Evolutionary conservation across 2,329 filamentous ascomycete genomes (phyloP).

Genomic region (Trichoderma asperellum): DNA sequence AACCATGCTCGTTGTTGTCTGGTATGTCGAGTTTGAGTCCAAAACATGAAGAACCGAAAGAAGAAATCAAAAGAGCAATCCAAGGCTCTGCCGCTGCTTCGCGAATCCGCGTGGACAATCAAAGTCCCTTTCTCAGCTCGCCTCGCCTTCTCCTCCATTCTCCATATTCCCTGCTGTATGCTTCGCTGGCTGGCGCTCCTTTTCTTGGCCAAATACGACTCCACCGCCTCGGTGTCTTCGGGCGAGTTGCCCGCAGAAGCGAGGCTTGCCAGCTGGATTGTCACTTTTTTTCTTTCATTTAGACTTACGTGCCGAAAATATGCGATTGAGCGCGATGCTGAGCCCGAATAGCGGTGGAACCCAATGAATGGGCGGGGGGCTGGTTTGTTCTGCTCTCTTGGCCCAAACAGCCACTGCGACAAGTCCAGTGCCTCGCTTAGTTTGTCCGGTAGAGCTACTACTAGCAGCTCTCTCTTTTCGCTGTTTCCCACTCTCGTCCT

Average conservation of each 20-base stretch:
- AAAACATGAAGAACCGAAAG: not conserved
- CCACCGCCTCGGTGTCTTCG: slow-evolving; percentile 8
- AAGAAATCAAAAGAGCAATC: not conserved
- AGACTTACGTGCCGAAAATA: slow-evolving; percentile 3
- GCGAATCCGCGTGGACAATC: not conserved
- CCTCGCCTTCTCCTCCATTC: not conserved
- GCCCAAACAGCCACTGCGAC: slow-evolving; percentile 5
- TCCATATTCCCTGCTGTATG: not conserved
- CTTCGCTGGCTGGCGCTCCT: not conserved
- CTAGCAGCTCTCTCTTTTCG: not conserved
- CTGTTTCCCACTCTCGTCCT: not conserved
- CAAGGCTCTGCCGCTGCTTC: not conserved
- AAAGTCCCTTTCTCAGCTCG: not conserved
- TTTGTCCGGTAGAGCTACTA: too few species aligned
- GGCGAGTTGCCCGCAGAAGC: not conserved
- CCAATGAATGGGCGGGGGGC: slow-evolving; percentile 7
- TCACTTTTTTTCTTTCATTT: not conserved
- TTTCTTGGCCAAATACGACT: not conserved
- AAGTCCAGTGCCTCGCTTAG: not conserved
- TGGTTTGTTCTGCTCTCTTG: not conserved
- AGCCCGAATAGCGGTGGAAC: slow-evolving; percentile 24
- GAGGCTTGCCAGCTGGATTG: slow-evolving; percentile 7
- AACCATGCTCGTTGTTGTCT: not conserved
- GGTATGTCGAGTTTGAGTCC: not conserved
- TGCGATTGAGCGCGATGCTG: slow-evolving; percentile 19